A percentile compares a stretch with the other conserved stretches of the same genome.
These are phyloP conservation scores for Limnanthes douglasii DNA, from an alignment of 345 rosid species.

Conservation along the genomic window DNA sequence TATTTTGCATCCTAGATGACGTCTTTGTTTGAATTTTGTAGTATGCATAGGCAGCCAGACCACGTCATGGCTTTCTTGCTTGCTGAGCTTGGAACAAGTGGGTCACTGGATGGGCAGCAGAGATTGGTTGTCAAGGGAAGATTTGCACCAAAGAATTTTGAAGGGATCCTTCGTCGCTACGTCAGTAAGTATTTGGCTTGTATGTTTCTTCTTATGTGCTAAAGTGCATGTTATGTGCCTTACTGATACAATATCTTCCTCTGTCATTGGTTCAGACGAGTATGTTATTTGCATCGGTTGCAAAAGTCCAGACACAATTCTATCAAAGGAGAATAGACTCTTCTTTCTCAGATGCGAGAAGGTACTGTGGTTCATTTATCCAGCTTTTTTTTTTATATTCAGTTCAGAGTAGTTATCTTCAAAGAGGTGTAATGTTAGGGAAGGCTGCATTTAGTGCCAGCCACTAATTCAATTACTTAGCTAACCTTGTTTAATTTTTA, in stretches of 20 bases:
- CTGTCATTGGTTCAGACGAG: conserved; percentile 20
- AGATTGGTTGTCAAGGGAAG: conserved; percentile 85
- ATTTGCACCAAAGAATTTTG: conserved; percentile 87
- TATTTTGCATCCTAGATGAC: conserved; percentile 2
- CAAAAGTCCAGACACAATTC: conserved; percentile 60
- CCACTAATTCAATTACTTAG: too few species aligned
- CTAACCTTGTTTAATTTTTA: too few species aligned
- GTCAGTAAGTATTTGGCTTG: conserved; percentile 45
- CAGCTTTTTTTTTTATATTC: too few species aligned
- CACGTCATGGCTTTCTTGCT: conserved; percentile 87
- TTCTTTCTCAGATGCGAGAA: conserved; percentile 65
- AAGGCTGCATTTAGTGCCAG: too few species aligned
- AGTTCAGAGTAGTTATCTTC: too few species aligned
- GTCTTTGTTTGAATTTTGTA: conserved; percentile 6
- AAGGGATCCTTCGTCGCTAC: conserved; percentile 74
- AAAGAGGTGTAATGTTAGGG: too few species aligned
- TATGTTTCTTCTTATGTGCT: neutral
- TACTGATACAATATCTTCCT: neutral
- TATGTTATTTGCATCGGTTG: conserved; percentile 49
- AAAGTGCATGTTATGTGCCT: neutral
- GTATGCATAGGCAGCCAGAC: conserved; percentile 95
- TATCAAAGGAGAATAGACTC: conserved; percentile 59
- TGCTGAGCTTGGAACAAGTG: conserved; percentile 94
- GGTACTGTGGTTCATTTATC: too few species aligned
- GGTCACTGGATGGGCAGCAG: conserved; percentile 91